Conservation (phyloP, 2,329 filamentous ascomycete genomes). For the Colletotrichum falcatum region DNA sequence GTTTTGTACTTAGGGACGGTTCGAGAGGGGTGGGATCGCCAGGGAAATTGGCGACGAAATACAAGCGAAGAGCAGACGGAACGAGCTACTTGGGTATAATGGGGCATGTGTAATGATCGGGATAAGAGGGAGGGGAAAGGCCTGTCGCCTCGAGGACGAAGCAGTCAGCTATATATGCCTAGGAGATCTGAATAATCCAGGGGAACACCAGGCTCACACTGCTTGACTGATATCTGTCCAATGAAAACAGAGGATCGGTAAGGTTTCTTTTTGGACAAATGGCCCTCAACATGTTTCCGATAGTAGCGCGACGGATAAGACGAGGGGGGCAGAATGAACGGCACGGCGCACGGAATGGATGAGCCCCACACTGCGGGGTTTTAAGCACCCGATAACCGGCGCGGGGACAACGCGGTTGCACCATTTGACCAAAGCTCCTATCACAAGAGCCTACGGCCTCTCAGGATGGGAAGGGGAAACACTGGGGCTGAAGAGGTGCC, state of each 20-base stretch:
- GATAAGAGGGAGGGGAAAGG: not conserved
- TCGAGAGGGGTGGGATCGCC: slow-evolving; percentile 12
- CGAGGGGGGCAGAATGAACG: slow-evolving; percentile 29
- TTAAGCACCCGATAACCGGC: slow-evolving; percentile 38
- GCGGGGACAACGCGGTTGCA: slow-evolving; percentile 30
- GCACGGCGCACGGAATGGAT: slow-evolving; percentile 33
- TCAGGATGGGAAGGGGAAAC: not conserved
- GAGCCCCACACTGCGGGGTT: slow-evolving; percentile 37
- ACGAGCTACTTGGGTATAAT: slow-evolving; percentile 5
- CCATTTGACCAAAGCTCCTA: slow-evolving; percentile 21
- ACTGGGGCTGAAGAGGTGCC: not conserved
- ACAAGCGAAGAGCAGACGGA: slow-evolving; percentile 18
- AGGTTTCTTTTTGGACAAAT: slow-evolving; percentile 16
- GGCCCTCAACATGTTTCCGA: slow-evolving; percentile 36
- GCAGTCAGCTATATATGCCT: slow-evolving; percentile 9
- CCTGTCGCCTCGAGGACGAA: not conserved
- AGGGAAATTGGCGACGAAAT: slow-evolving; percentile 6
- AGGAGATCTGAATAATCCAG: slow-evolving; percentile 1
- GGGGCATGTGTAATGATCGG: slow-evolving; percentile 21
- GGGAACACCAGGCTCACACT: not conserved
- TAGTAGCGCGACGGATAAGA: slow-evolving; percentile 33
- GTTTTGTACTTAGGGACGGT: slow-evolving; percentile 43
- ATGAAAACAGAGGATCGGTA: not conserved
- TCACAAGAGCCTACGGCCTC: not conserved
- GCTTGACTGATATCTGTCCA: not conserved